These are phyloP conservation scores for Argentina anserina DNA, from an alignment of 306 rosid genomes.

Conservation along the genomic window DNA sequence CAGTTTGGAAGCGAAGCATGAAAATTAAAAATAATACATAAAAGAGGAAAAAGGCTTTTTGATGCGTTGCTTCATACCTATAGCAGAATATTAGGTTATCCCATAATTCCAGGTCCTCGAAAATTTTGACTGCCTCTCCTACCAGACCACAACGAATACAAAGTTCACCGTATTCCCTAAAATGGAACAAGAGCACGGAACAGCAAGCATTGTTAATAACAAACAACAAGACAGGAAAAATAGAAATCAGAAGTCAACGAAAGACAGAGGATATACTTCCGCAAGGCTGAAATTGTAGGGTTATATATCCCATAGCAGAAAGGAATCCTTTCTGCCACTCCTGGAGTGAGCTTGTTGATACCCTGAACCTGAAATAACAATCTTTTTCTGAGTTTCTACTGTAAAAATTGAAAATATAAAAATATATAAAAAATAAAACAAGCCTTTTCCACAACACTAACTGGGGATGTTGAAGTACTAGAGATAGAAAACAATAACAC, in stretches of 20 bases:
- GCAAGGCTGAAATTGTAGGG: slow-evolving; percentile 77
- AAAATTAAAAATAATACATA: neutral
- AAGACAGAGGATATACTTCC: slow-evolving; percentile 57
- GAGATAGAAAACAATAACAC: neutral
- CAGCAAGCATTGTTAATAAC: neutral
- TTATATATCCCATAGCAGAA: slow-evolving; percentile 56
- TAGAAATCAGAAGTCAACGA: neutral
- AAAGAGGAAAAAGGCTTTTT: neutral
- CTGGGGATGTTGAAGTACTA: neutral
- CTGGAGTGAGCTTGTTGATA: slow-evolving; percentile 55
- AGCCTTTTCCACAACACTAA: neutral
- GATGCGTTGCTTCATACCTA: slow-evolving; percentile 44
- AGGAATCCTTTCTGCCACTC: slow-evolving; percentile 56
- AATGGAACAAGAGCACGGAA: slow-evolving; percentile 14
- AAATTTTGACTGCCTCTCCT: slow-evolving; percentile 83
- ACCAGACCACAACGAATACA: slow-evolving; percentile 83
- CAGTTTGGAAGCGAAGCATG: slow-evolving; percentile 14
- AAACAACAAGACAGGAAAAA: neutral
- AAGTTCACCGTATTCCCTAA: slow-evolving; percentile 91
- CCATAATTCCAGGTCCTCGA: slow-evolving; percentile 96
- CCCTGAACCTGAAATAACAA: slow-evolving; percentile 62
- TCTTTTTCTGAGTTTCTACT: slow-evolving; percentile 19
- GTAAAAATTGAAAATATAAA: too few relatives aligned
- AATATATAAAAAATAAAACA: too few relatives aligned
- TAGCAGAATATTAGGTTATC: slow-evolving; percentile 87